Evolutionary conservation across 805 yeast species (phyloP), one percentile per base, ranked within the genome.

Genomic region (Ogataea methylovora): DNA sequence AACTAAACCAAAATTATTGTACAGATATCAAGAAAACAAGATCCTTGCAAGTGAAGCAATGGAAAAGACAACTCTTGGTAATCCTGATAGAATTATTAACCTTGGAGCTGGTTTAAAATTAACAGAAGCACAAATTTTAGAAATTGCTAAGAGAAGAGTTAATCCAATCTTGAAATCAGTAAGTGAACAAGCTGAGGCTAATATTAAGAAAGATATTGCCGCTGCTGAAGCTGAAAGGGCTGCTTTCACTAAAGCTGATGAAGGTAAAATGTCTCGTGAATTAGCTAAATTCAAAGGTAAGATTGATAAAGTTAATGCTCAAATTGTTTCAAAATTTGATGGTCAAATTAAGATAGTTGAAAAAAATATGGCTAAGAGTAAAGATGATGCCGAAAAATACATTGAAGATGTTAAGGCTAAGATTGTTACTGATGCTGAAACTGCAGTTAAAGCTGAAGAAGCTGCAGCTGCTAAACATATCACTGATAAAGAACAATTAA

Each of bases 121-220:
- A 61, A 67, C 79, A 30, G 76, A 73, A 44, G 67, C 66, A 35
- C 76, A 73, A 51, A 65, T 73, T 40, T 60, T 71, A 44, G 79
- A 63, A 33, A 67, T 73, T 47, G 79, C 79, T 16, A 68, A 70
- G 26, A 60, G 60, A 42, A 63, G 79, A 43, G 75, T 73, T 25
- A 70, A 72, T 23, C 80, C 80, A 5, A 67, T 73, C 25, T 57
- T 73, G 47, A 61, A 66, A 29, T 60, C 54, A 42, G 72, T 73
- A 48, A 69, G 72, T 46, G 69, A 64, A 20, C 67, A 69, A 39
- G 79, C 72, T 30, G 55, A 52, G 31, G 60, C 62, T 42, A 60
- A 69, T 22, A 51, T 66, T 40, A 41, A 59, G 36, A 69, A 61
- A 41, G 76, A 70, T 48, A 26, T 27, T 7, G 39, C 30, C 58